These are phyloP conservation scores for Plantago elongata DNA, from an alignment of 257 asterid species.

Conservation along the genomic window DNA sequence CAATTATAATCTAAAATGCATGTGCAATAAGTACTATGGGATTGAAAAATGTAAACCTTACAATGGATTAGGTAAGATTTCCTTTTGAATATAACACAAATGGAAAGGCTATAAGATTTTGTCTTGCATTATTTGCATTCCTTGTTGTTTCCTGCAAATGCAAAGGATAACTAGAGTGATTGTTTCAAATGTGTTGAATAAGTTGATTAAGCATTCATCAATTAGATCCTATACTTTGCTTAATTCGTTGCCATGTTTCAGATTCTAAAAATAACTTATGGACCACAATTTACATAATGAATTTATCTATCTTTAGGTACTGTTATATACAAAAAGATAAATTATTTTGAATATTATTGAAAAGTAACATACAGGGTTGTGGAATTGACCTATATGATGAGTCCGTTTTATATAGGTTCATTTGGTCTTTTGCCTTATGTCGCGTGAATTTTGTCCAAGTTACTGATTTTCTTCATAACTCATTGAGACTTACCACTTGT, in stretches of 20 bases:
- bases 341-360: no score
- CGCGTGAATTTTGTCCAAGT: no score
- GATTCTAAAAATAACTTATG: slow-evolving; percentile 11
- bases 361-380: no score
- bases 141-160: not conserved
- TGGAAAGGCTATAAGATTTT: not conserved
- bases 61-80: not conserved
- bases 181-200: not conserved
- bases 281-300: not conserved
- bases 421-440: no score
- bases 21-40: not conserved
- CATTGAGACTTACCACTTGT: no score
- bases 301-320: no score
- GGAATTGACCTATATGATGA: no score
- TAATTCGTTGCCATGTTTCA: not conserved
- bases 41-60: not conserved
- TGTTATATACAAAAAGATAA: no score
- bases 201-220: not conserved
- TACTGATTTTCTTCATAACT: no score
- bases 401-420: no score
- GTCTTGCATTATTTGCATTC: not conserved
- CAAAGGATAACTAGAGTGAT: not conserved
- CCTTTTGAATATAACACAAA: not conserved
- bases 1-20: no score
- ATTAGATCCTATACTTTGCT: not conserved